Evolutionary conservation across 805 yeast species (phyloP).

Genomic region (Myxozyma geophila): DNA sequence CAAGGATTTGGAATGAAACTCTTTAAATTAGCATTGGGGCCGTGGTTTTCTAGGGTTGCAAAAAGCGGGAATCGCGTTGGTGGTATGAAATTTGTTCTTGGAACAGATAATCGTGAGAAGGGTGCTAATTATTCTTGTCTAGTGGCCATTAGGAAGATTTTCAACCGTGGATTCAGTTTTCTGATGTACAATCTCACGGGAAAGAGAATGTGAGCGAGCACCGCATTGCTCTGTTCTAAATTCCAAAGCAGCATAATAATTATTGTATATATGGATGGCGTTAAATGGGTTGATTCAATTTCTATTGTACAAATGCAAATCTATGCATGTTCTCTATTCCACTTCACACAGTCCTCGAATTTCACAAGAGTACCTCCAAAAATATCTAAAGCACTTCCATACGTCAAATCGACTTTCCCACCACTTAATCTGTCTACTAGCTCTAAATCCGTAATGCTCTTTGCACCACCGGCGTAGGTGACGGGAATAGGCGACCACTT

Average conservation of each 20-base stretch:
- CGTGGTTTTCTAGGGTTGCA: conserved; percentile 20
- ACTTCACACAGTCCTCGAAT: conserved; percentile 71
- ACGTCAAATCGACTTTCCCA: conserved; percentile 89
- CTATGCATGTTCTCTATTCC: conserved; percentile 56
- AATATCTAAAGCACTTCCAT: conserved; percentile 89
- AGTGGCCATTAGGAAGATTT: neutral
- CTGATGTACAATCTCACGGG: neutral
- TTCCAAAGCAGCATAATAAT: neutral
- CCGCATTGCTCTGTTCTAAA: neutral
- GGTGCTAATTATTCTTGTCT: neutral
- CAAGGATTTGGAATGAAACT: conserved; percentile 35
- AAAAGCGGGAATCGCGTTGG: conserved; percentile 22
- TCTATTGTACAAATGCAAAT: neutral
- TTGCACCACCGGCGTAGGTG: conserved; percentile 98
- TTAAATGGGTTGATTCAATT: neutral
- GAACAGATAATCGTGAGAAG: neutral
- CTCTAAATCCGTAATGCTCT: conserved; percentile 66
- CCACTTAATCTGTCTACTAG: conserved; percentile 68
- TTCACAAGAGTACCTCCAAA: conserved; percentile 87
- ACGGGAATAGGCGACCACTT: conserved; percentile 79
- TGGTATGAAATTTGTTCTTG: neutral
- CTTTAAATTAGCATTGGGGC: conserved; percentile 3
- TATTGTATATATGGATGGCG: conserved; percentile 5
- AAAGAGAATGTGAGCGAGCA: neutral
- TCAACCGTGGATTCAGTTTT: neutral